Conservation (phyloP, 768 basidiomycete species). For the Leccinum boreale region DNA sequence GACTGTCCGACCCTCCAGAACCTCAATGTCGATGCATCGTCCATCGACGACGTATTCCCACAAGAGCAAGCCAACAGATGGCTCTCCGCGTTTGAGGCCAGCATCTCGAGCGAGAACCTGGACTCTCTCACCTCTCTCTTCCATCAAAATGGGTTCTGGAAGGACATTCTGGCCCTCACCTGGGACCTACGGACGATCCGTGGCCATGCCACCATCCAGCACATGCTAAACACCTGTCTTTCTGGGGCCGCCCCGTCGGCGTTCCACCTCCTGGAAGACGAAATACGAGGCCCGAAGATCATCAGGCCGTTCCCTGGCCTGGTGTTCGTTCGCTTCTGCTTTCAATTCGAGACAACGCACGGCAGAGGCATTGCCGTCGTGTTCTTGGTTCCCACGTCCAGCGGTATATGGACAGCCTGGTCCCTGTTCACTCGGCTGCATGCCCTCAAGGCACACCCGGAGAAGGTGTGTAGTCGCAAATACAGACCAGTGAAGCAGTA, state of each 20-base stretch:
- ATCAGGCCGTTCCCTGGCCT: constrained; percentile 47
- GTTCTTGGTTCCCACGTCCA: constrained; percentile 43
- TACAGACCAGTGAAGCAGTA: neutral
- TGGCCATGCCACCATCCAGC: constrained; percentile 34
- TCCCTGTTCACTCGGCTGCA: constrained; percentile 58
- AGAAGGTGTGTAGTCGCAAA: constrained; percentile 31
- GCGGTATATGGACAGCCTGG: constrained; percentile 54
- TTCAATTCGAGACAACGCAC: constrained; percentile 49
- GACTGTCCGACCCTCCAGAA: constrained; percentile 20
- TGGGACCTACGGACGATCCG: constrained; percentile 53
- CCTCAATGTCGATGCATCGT: constrained; percentile 7
- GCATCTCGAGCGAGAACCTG: neutral
- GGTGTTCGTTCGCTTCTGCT: constrained; percentile 53
- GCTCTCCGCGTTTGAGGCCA: constrained; percentile 17
- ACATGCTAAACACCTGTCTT: constrained; percentile 38
- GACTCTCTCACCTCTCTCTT: constrained; percentile 13
- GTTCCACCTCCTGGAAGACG: constrained; percentile 20
- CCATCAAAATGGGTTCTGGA: constrained; percentile 40
- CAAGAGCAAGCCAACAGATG: constrained; percentile 11
- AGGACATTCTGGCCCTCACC: constrained; percentile 51
- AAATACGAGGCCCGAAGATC: constrained; percentile 27
- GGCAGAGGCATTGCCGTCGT: constrained; percentile 52
- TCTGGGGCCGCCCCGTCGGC: constrained; percentile 10
- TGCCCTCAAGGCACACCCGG: constrained; percentile 51
- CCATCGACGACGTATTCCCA: constrained; percentile 10